Conservation (phyloP, 805 yeast genomes). For the Candida adriatica region DNA sequence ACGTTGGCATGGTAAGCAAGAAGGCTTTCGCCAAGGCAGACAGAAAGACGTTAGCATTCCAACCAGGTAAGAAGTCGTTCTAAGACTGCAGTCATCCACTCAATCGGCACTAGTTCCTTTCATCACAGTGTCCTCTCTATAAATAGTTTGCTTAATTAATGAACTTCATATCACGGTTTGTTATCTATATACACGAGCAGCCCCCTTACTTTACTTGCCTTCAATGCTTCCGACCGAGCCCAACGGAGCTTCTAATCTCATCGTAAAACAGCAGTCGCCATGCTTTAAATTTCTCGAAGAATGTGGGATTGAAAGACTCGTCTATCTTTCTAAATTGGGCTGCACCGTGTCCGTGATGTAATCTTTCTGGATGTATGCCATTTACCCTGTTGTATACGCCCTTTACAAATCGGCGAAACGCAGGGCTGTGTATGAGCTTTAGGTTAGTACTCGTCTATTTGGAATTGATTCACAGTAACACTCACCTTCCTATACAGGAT, state of each 20-base stretch:
- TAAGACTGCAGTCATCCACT: too few relatives aligned
- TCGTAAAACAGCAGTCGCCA: slow-evolving; percentile 50
- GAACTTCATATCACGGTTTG: too few relatives aligned
- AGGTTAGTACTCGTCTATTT: slow-evolving; percentile 1
- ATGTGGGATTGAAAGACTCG: slow-evolving; percentile 36
- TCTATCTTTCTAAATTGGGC: slow-evolving; percentile 13
- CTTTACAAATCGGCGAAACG: slow-evolving; percentile 58
- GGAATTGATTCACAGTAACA: neutral
- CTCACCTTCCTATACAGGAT: slow-evolving; percentile 28
- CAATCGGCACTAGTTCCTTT: too few relatives aligned
- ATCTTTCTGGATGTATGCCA: slow-evolving; percentile 39
- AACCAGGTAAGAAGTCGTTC: slow-evolving; percentile 9
- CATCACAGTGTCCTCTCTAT: too few relatives aligned
- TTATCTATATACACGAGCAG: too few relatives aligned
- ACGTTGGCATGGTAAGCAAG: slow-evolving; percentile 64
- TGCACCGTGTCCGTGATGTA: slow-evolving; percentile 31
- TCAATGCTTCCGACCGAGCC: slow-evolving; percentile 32
- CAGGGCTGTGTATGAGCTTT: slow-evolving; percentile 45
- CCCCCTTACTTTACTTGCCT: too few relatives aligned
- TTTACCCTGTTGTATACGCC: slow-evolving; percentile 58
- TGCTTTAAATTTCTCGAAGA: slow-evolving; percentile 52
- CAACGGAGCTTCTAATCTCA: slow-evolving; percentile 50
- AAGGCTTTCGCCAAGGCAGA: slow-evolving; percentile 53
- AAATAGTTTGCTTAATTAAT: too few relatives aligned
- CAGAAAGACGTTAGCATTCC: slow-evolving; percentile 34